Percentiles rank a stretch among this genome's conserved stretches.
phyloP scores from a whole-genome alignment of 2,329 filamentous ascomycete species.

The Cadophora sp. region DNA sequence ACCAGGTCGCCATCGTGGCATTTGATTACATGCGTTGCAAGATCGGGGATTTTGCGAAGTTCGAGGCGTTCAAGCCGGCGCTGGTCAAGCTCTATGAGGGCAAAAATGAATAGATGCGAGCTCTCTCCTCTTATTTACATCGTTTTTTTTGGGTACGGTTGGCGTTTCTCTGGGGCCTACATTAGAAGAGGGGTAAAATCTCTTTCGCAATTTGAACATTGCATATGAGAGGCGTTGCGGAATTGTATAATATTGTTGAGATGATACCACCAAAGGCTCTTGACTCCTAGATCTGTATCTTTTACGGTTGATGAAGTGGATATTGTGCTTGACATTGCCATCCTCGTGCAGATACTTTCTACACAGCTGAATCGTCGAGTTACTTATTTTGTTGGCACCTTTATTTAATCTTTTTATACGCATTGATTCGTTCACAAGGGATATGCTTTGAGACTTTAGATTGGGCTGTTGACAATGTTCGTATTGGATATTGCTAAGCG shows the following conservation, averaged over 20 bases:
- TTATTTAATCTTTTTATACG: too few relatives aligned
- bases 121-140: background rate
- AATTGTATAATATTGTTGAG: background rate
- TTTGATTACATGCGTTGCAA: constrained; percentile 82
- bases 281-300: background rate
- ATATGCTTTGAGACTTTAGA: too few relatives aligned
- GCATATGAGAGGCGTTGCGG: constrained; percentile 18
- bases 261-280: constrained; percentile 16
- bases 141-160: background rate
- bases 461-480: background rate
- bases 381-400: too few relatives aligned
- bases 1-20: constrained; percentile 73
- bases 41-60: constrained; percentile 72
- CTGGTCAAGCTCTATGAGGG: constrained; percentile 62
- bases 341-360: too few relatives aligned
- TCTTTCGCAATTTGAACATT: background rate
- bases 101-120: constrained; percentile 32
- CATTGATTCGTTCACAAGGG: too few relatives aligned
- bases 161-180: constrained; percentile 1
- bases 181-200: background rate
- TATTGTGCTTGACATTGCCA: background rate
- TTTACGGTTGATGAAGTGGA: too few relatives aligned
- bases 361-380: too few relatives aligned
- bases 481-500: background rate
- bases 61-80: constrained; percentile 67